phyloP scores from a whole-genome alignment of 139 green algal species.

The Klebsormidium nitens region DNA sequence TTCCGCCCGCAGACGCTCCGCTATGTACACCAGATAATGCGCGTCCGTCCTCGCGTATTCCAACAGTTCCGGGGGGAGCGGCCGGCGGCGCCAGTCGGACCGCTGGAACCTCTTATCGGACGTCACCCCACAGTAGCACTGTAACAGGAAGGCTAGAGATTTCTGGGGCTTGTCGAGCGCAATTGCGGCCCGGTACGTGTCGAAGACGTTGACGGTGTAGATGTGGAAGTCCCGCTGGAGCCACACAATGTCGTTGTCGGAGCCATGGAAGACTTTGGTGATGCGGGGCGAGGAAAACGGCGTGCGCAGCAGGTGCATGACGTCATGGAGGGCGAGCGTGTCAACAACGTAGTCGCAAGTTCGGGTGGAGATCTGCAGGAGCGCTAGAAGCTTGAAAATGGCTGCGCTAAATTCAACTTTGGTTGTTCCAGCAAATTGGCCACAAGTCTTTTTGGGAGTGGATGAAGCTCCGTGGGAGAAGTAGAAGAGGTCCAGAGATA shows the following conservation, averaged over 20 bases:
- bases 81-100: constrained; percentile 85
- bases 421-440: no score
- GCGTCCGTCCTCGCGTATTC: constrained; percentile 81
- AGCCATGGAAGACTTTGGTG: constrained; percentile 75
- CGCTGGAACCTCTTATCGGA: constrained; percentile 49
- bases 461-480: no score
- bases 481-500: no score
- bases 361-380: neutral
- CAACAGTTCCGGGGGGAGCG: constrained; percentile 69
- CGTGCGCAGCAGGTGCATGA: constrained; percentile 17
- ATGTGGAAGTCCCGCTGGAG: constrained; percentile 89
- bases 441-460: no score
- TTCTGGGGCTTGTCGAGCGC: constrained; percentile 27
- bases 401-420: no score
- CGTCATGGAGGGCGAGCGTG: constrained; percentile 26
- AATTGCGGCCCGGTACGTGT: constrained; percentile 61
- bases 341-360: constrained; percentile 6
- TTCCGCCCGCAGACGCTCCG: constrained; percentile 62
- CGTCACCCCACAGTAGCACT: constrained; percentile 19
- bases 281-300: constrained; percentile 18
- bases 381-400: no score
- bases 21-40: constrained; percentile 84
- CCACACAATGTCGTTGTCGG: constrained; percentile 76
- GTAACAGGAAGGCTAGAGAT: constrained; percentile 30
- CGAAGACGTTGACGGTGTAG: constrained; percentile 90